Evolutionary conservation across 306 rosid genomes (phyloP), one percentile per base, ranked within the genome.

Genomic region (Herpetospermum pedunculosum): DNA sequence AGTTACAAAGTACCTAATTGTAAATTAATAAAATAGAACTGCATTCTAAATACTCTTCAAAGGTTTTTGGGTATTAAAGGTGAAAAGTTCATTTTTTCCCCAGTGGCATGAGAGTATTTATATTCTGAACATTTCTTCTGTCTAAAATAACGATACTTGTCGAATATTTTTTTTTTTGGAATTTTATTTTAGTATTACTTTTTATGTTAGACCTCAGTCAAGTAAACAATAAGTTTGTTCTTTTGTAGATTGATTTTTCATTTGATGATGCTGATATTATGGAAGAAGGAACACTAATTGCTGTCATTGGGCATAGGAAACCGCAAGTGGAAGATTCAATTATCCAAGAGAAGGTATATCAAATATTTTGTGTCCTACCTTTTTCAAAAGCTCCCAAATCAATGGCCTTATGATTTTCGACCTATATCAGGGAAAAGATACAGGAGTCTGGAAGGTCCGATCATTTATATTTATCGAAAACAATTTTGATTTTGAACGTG

Each of bases 211-310:
- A 38, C 49, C 72, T 65, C 19, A 12, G n/a, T 64, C 72, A 37
- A 65, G 50, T 21, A 38, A 38, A 16, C 11, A 37, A 78, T 72
- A 72, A 73, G 82, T 79, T 81, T 84, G 78, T 72, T 78, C 58
- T 80, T 75, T 80, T 88, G 85, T 84, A 92, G 98, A 87, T 90
- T 84, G 96, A 92, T 82, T 88, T 90, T 84, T 94, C 95, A 75
- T 92, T 92, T 87, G 96, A 88, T 81, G 98, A 92, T 78, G 96
- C 95, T 80, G 96, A 90, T 82, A 80, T 75, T 73, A 82, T 92
- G 78, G 98, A 92, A 88, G 91, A 92, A 88, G 90, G 89, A 64
- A 88, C 91, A 57, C 87, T 92, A 43, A 70, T 79, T 75, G 84
- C 95, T 78, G 73, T 92, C 79, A 90, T 92, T 54, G 98, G 98